These are phyloP conservation scores for Malus sieversii DNA, from an alignment of 306 rosid species.

Conservation along the genomic window DNA sequence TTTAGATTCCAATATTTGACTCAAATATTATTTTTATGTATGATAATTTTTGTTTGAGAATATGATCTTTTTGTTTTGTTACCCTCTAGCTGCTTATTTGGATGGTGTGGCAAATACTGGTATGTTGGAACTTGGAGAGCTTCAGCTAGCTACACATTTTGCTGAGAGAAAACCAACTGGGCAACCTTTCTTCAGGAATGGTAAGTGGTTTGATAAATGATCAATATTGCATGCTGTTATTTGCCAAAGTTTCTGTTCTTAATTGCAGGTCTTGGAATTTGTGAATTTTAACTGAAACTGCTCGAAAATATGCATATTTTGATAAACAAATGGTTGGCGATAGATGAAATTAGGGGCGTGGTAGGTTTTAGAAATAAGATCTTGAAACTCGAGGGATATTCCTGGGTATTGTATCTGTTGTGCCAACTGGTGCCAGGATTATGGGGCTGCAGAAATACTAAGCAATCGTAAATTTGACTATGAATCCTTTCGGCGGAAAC, in stretches of 20 bases:
- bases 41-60: neutral
- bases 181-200: conserved; percentile 64
- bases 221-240: conserved; percentile 1
- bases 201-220: conserved; percentile 33
- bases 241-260: neutral
- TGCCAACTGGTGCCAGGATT: neutral
- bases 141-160: conserved; percentile 55
- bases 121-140: conserved; percentile 68
- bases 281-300: neutral
- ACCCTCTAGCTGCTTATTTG: conserved; percentile 52
- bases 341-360: neutral
- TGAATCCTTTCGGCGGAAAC: neutral
- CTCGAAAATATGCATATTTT: neutral
- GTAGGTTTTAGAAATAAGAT: neutral
- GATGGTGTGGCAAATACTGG: conserved; percentile 60
- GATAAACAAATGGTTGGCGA: neutral
- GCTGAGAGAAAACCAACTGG: conserved; percentile 77
- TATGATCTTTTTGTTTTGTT: conserved; percentile 11
- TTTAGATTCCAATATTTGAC: neutral
- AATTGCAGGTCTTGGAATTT: conserved; percentile 2
- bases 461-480: neutral
- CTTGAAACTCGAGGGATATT: neutral
- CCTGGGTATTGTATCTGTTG: neutral
- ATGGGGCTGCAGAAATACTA: neutral
- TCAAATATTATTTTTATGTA: neutral